These are phyloP conservation scores for Termitomyces sp. DNA, from an alignment of 768 basidiomycete genomes.

Conservation along the genomic window DNA sequence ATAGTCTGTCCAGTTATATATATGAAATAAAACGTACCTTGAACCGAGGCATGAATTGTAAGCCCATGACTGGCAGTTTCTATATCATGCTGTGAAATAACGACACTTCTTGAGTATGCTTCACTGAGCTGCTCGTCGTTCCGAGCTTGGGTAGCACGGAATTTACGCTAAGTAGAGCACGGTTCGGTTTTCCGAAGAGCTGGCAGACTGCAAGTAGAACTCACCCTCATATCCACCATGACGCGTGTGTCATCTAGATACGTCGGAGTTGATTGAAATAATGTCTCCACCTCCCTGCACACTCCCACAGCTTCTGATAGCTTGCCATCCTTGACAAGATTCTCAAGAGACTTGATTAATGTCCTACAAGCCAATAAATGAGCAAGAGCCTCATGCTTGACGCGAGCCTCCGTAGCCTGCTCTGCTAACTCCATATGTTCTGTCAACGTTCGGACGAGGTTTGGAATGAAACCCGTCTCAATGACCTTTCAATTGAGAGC, in stretches of 20 bases:
- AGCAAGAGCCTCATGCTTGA: conserved; percentile 42
- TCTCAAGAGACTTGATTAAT: conserved; percentile 37
- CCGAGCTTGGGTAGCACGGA: conserved; percentile 49
- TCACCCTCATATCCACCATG: conserved; percentile 53
- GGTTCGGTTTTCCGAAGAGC: not conserved
- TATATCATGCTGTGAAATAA: conserved; percentile 37
- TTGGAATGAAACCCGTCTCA: conserved; percentile 67
- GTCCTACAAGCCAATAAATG: conserved; percentile 49
- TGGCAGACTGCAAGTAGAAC: conserved; percentile 10
- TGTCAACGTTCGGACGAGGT: conserved; percentile 47
- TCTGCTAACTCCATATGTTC: conserved; percentile 61
- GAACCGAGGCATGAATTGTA: conserved; percentile 45
- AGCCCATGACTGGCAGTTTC: conserved; percentile 35
- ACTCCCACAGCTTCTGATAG: conserved; percentile 58
- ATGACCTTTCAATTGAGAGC: conserved; percentile 4
- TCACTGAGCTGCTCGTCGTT: conserved; percentile 69
- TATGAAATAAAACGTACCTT: conserved; percentile 21
- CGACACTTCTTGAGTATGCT: conserved; percentile 56
- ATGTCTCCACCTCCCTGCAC: conserved; percentile 32
- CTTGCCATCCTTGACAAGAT: conserved; percentile 47
- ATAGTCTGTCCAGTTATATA: not conserved
- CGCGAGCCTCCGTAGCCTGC: conserved; percentile 49
- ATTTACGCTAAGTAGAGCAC: conserved; percentile 38
- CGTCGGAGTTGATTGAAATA: conserved; percentile 42
- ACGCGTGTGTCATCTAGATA: conserved; percentile 49